phyloP scores from a whole-genome alignment of 805 yeast species.

The Lachancea sp. region DNA sequence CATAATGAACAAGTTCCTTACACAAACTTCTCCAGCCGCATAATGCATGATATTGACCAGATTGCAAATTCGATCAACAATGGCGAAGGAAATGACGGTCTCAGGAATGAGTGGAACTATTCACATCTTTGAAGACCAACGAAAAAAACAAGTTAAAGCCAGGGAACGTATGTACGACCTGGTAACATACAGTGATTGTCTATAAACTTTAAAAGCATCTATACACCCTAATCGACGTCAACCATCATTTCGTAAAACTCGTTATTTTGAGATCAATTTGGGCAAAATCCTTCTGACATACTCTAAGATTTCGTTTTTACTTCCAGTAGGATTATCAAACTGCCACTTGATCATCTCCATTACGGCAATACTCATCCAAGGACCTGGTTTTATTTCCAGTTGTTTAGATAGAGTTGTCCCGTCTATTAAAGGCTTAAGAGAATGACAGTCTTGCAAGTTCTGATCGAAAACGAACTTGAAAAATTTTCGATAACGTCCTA shows the following conservation, averaged over 20 bases:
- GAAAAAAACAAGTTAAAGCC: not conserved
- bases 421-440: slow-evolving; percentile 60
- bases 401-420: slow-evolving; percentile 59
- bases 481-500: slow-evolving; percentile 33
- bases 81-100: slow-evolving; percentile 3
- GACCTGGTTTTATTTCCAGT: slow-evolving; percentile 66
- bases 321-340: slow-evolving; percentile 57
- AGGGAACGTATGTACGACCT: too few relatives aligned
- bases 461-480: slow-evolving; percentile 23
- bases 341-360: slow-evolving; percentile 66
- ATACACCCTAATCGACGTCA: not conserved
- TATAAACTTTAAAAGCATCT: slow-evolving; percentile 5
- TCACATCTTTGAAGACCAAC: not conserved
- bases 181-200: not conserved
- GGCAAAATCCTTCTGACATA: slow-evolving; percentile 30
- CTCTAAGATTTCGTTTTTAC: slow-evolving; percentile 49
- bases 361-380: slow-evolving; percentile 66
- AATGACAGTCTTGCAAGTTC: slow-evolving; percentile 27
- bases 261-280: slow-evolving; percentile 11
- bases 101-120: slow-evolving; percentile 3
- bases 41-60: slow-evolving; percentile 13
- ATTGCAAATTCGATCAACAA: slow-evolving; percentile 9
- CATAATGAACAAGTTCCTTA: slow-evolving; percentile 7
- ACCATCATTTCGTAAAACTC: not conserved
- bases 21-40: slow-evolving; percentile 7